Conservation (phyloP, 2,329 filamentous ascomycete genomes). For the Alternaria arborescens region DNA sequence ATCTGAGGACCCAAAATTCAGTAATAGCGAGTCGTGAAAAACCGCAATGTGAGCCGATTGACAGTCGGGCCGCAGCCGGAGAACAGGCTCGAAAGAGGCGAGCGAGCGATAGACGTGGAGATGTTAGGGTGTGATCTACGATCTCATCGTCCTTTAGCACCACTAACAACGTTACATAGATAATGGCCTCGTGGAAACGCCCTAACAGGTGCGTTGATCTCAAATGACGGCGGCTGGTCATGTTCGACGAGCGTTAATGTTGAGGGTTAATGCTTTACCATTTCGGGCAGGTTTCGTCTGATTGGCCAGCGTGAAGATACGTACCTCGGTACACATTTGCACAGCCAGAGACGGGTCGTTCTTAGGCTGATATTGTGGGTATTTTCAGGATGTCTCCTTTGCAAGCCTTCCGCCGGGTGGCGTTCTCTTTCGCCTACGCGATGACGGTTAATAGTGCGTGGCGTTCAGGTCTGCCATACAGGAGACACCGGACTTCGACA, state of each 20-base stretch:
- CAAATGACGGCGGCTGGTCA: background rate
- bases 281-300: background rate
- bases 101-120: background rate
- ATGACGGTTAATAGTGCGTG: background rate
- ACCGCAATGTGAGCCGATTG: background rate
- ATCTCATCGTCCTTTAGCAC: background rate
- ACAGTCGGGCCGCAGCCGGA: background rate
- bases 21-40: background rate
- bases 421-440: background rate
- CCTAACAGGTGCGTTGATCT: background rate
- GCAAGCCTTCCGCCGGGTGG: background rate
- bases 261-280: background rate
- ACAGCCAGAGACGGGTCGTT: background rate
- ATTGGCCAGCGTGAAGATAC: background rate
- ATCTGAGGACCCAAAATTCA: background rate
- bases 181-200: background rate
- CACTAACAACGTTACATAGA: background rate
- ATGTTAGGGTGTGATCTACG: background rate
- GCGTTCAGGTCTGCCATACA: background rate
- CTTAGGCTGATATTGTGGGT: background rate
- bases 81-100: background rate
- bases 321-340: background rate
- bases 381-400: background rate
- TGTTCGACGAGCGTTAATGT: background rate
- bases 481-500: background rate